Evolutionary conservation across 257 asterid genomes (phyloP).

Genomic region (Nicotiana undulata): DNA sequence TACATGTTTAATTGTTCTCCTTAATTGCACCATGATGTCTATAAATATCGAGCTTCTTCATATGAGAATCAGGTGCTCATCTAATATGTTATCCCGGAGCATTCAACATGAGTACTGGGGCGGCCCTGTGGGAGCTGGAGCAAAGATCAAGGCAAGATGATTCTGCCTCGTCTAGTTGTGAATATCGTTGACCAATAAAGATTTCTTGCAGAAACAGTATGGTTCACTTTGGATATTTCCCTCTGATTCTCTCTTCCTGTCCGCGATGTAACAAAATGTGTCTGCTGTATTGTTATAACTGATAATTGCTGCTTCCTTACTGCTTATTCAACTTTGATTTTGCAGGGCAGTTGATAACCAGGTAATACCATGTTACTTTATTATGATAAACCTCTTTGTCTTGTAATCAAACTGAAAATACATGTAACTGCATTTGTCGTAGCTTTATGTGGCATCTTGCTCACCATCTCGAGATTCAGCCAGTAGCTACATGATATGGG

Average conservation of each 20-base stretch:
- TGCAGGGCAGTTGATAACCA: slow-evolving; percentile 42
- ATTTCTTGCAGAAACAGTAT: background rate
- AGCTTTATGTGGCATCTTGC: slow-evolving; percentile 41
- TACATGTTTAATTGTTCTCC: background rate
- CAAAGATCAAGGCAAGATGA: slow-evolving; percentile 39
- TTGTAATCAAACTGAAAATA: background rate
- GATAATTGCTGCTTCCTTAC: background rate
- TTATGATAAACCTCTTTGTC: background rate
- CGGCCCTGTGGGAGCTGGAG: slow-evolving; percentile 32
- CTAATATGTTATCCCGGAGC: slow-evolving; percentile 40
- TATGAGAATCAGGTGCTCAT: slow-evolving; percentile 24
- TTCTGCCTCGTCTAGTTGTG: background rate
- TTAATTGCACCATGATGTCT: background rate
- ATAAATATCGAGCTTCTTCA: background rate
- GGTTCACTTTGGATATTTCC: background rate
- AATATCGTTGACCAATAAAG: background rate
- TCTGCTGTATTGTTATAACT: background rate
- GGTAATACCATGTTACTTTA: slow-evolving; percentile 11
- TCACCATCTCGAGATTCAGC: slow-evolving; percentile 40
- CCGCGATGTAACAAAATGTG: background rate
- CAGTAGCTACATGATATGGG: slow-evolving; percentile 36
- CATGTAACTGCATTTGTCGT: background rate
- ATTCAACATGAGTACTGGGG: slow-evolving; percentile 32
- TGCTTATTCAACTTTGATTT: slow-evolving; percentile 1
- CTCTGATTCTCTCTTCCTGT: background rate